Evolutionary conservation across 2,329 filamentous ascomycete species (phyloP).

Genomic region (Hymenoscyphus repandus): DNA sequence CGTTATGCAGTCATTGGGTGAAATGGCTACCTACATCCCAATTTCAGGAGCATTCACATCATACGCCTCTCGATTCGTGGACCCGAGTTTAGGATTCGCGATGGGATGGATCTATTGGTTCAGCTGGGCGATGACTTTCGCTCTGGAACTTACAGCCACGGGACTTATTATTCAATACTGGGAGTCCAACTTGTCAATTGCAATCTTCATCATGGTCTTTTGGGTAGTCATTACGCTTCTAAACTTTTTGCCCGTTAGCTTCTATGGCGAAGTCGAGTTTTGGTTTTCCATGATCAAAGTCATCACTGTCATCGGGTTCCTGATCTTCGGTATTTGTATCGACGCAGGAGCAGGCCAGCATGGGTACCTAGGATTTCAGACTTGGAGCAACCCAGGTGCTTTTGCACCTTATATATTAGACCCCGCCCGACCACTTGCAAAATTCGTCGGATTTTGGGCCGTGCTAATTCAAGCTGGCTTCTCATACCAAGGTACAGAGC

Average conservation of each 20-base stretch:
- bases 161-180: conserved; percentile 75
- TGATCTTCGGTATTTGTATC: conserved; percentile 71
- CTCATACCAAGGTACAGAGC: conserved; percentile 67
- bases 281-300: conserved; percentile 76
- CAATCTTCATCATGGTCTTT: conserved; percentile 69
- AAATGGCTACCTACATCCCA: conserved; percentile 76
- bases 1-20: conserved; percentile 64
- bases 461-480: conserved; percentile 66
- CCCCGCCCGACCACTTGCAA: conserved; percentile 44
- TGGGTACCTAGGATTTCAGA: conserved; percentile 69
- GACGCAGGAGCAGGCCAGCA: conserved; percentile 65
- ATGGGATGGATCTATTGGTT: conserved; percentile 87
- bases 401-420: conserved; percentile 56
- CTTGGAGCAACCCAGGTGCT: conserved; percentile 64
- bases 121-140: conserved; percentile 67
- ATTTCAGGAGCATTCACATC: conserved; percentile 71
- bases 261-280: conserved; percentile 75
- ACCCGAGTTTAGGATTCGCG: conserved; percentile 66
- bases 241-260: conserved; percentile 67
- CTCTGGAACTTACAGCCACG: conserved; percentile 66
- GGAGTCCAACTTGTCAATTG: conserved; percentile 56
- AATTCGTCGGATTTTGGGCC: conserved; percentile 66
- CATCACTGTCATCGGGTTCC: conserved; percentile 66
- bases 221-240: conserved; percentile 63
- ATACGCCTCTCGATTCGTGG: conserved; percentile 71